Conservation (phyloP, 495 filamentous ascomycete genomes). For the Lophiostoma macrostomum region DNA sequence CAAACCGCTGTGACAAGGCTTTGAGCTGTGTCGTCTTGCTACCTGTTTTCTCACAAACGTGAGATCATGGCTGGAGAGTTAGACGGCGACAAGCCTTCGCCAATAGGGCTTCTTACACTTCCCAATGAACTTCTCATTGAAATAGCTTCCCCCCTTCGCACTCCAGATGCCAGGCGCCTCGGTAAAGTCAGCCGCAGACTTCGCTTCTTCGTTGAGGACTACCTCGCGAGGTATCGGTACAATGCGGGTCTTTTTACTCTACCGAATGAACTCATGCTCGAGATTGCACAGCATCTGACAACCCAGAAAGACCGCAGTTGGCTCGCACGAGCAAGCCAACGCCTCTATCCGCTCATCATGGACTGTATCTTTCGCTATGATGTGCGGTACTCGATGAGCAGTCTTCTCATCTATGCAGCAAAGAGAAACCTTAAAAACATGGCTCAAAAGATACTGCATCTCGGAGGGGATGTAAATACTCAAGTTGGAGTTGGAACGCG, state of each 20-base stretch:
- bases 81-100: background rate
- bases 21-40: no score
- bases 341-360: slow-evolving; percentile 17
- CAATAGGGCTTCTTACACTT: slow-evolving; percentile 2
- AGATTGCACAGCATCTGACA: slow-evolving; percentile 8
- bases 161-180: slow-evolving; percentile 16
- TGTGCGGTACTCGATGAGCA: slow-evolving; percentile 9
- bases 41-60: no score
- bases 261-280: slow-evolving; percentile 12
- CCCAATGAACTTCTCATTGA: slow-evolving; percentile 9
- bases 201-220: slow-evolving; percentile 5
- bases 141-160: slow-evolving; percentile 6
- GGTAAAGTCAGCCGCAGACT: slow-evolving; percentile 4
- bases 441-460: slow-evolving; percentile 3
- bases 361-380: slow-evolving; percentile 12
- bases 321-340: slow-evolving; percentile 10
- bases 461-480: slow-evolving; percentile 11
- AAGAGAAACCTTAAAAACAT: slow-evolving; percentile 2
- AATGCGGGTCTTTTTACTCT: slow-evolving; percentile 4
- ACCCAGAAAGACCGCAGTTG: slow-evolving; percentile 1
- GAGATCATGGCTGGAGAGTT: background rate
- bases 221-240: slow-evolving; percentile 14
- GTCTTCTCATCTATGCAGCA: slow-evolving; percentile 8
- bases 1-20: no score
- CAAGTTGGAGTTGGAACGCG: background rate